Conservation (phyloP, 2,329 filamentous ascomycete species). For the Stagonosporopsis rhizophila region DNA sequence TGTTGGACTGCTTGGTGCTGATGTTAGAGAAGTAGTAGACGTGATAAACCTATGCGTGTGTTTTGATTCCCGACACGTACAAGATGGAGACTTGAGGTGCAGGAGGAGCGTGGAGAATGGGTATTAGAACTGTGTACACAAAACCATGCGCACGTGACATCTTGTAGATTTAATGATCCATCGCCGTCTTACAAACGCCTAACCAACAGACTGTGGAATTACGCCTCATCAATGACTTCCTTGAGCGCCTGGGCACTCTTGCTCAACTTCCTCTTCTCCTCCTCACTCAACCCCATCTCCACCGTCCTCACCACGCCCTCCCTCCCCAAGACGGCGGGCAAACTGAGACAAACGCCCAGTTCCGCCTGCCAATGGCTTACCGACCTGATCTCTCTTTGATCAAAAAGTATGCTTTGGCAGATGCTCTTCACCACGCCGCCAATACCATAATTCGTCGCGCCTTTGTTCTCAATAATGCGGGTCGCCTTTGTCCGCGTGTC, state of each 20-base stretch:
- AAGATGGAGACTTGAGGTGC: too few species aligned
- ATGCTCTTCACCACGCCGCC: conserved; percentile 28
- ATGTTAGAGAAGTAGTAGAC: too few species aligned
- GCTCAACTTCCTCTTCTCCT: conserved; percentile 20
- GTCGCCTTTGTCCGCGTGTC: conserved; percentile 27
- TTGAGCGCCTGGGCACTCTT: conserved; percentile 25
- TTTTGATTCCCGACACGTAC: too few species aligned
- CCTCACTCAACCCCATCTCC: conserved; percentile 6
- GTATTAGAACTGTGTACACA: too few species aligned
- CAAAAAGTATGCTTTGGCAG: conserved; percentile 24
- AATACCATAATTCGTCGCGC: conserved; percentile 31
- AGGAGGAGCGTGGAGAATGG: too few species aligned
- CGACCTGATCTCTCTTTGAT: conserved; percentile 21
- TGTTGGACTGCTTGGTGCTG: too few species aligned
- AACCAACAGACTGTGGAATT: background rate
- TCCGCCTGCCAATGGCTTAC: conserved; percentile 27
- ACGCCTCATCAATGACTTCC: conserved; percentile 19
- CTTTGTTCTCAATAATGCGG: conserved; percentile 28
- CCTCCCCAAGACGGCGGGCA: conserved; percentile 28
- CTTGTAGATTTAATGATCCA: too few species aligned
- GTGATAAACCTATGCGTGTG: too few species aligned
- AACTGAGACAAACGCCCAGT: conserved; percentile 23
- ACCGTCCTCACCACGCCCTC: conserved; percentile 21
- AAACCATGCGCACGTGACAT: too few species aligned
- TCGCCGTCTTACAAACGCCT: too few species aligned